Evolutionary conservation across 2,329 filamentous ascomycete species (phyloP), one percentile per base, ranked within the genome.

Genomic region (Aspergillus sclerotialis): DNA sequence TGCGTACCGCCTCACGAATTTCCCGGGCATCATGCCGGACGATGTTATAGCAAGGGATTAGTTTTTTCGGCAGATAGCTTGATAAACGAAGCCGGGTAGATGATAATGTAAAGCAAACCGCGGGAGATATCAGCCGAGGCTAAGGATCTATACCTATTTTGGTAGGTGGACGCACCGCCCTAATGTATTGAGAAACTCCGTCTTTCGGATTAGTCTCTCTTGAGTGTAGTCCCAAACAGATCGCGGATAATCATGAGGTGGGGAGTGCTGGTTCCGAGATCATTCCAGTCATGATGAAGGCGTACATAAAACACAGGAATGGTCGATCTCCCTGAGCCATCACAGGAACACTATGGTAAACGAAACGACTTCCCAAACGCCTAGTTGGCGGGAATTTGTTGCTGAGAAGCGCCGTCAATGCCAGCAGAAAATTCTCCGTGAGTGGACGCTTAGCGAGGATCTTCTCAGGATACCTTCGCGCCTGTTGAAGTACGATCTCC

Each of bases 361-460:
- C 10, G 24, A 25, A 3, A 17, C 33, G 13, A 23, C 17, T 7
- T 4, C 24, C 23, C 25, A 23, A 11, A 24, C 18, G 2, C 21
- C 27, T 9, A 37, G 40, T 30, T 55, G 52, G 51, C 43, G 45
- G 25, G 33, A 37, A 5, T 27, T 44, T 5, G 50, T 51, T 9
- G 36, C 42, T 13, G 28, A 39, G n/a, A 60, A 60, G 31, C 53
- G 51, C 34, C 41, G 43, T 18, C 50, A 56, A 36, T 50, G 52
- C 32, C 36, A 46, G n/a, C 29, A 42, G 5, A 50, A 54, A 11
- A 60, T 61, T 18, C 61, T 60, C 2, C 21, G 36, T 6, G 48
- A 58, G 43, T 64, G 61, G 61, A 42, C 36, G 1, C 41, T 64
- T 2, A 45, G 36, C 10, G 28, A 33, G 5, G 33, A 40, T n/a